These are phyloP conservation scores for Tetrapyrgos nigripes DNA, from an alignment of 1,284 basidiomycete genomes.

Conservation along the genomic window DNA sequence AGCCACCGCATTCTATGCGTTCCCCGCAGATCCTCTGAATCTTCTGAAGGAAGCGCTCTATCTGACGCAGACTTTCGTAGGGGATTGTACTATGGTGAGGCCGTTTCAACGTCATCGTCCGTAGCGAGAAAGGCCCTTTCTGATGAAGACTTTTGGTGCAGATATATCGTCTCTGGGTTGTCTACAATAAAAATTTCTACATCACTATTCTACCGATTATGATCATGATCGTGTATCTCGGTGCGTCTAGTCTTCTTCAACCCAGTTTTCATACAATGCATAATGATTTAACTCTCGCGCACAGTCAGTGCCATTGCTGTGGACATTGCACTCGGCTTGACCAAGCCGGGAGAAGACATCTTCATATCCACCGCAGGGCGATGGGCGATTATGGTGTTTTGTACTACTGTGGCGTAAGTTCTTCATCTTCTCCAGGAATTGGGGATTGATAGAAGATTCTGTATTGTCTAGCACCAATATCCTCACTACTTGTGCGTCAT, in stretches of 20 bases:
- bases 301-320: conserved; percentile 9
- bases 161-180: conserved; percentile 11
- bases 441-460: neutral
- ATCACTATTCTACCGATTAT: neutral
- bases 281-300: neutral
- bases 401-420: conserved; percentile 5
- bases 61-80: conserved; percentile 7
- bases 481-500: conserved; percentile 5
- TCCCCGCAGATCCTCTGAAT: conserved; percentile 10
- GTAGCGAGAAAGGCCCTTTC: neutral
- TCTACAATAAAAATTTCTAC: neutral
- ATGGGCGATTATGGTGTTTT: conserved; percentile 9
- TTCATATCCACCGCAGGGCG: conserved; percentile 9
- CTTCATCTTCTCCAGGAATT: neutral
- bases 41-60: conserved; percentile 10
- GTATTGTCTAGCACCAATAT: conserved; percentile 1
- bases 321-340: conserved; percentile 1
- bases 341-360: conserved; percentile 3
- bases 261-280: neutral
- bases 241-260: neutral
- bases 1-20: conserved; percentile 4
- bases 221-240: conserved; percentile 3
- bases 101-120: too few species aligned
- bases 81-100: conserved; percentile 10
- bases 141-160: neutral